Evolutionary conservation across 1,139 yeast genomes (phyloP).

Genomic region (Yamadazyma spencermartinsiae): DNA sequence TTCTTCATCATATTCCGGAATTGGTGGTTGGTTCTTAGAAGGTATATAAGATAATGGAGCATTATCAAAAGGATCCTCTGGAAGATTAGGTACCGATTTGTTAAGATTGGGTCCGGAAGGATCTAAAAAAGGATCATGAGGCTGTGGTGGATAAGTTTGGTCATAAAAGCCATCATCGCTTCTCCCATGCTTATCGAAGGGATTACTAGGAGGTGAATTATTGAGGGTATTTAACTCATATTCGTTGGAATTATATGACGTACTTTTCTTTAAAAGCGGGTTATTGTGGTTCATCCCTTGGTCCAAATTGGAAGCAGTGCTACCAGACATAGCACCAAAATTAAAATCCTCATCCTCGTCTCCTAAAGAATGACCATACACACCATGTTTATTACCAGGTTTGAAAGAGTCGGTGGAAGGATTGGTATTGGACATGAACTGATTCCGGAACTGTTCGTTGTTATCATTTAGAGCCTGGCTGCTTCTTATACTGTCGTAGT

Average conservation of each 20-base stretch:
- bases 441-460: slow-evolving; percentile 10
- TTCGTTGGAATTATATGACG: slow-evolving; percentile 11
- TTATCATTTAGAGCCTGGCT: slow-evolving; percentile 5
- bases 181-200: slow-evolving; percentile 7
- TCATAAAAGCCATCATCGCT: slow-evolving; percentile 3
- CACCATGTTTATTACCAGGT: slow-evolving; percentile 4
- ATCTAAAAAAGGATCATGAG: not conserved
- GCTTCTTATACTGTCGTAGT: slow-evolving; percentile 9
- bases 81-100: slow-evolving; percentile 2
- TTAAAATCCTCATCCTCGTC: slow-evolving; percentile 15
- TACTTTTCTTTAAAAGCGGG: not conserved
- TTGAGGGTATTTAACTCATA: slow-evolving; percentile 13
- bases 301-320: not conserved
- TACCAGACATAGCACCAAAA: slow-evolving; percentile 5
- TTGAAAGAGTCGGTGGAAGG: slow-evolving; percentile 13
- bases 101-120: not conserved
- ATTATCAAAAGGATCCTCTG: slow-evolving; percentile 16
- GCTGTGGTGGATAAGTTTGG: slow-evolving; percentile 12
- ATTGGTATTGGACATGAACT: slow-evolving; percentile 19
- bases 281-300: not conserved
- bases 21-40: slow-evolving; percentile 18
- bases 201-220: slow-evolving; percentile 8
- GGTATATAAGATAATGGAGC: slow-evolving; percentile 12
- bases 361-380: slow-evolving; percentile 1
- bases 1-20: slow-evolving; percentile 18